A percentile compares a stretch with the other conserved stretches of the same genome.
These are phyloP conservation scores for Coelastrella sp. DNA, from an alignment of 139 green algal species.

Conservation along the genomic window DNA sequence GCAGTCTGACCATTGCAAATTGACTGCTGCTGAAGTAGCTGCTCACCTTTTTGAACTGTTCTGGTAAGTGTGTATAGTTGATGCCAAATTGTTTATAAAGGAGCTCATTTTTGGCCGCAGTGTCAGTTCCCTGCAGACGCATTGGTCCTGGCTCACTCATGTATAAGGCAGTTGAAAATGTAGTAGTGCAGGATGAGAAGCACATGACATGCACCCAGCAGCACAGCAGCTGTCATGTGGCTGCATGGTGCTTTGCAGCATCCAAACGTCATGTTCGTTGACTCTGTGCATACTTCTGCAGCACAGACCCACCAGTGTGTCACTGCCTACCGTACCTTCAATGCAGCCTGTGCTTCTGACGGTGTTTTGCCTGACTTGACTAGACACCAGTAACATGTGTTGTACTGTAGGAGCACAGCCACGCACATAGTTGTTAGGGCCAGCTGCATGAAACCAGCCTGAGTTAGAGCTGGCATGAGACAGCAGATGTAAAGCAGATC, in stretches of 20 bases:
- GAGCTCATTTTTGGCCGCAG: constrained; percentile 94
- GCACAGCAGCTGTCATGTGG: too few relatives aligned
- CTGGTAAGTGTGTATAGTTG: constrained; percentile 92
- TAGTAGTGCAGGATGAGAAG: neutral
- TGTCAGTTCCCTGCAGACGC: constrained; percentile 80
- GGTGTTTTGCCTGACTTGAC: constrained; percentile 73
- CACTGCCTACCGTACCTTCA: constrained; percentile 65
- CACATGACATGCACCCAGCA: neutral
- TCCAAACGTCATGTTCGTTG: neutral
- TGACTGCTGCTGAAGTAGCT: neutral
- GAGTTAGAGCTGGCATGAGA: too few relatives aligned
- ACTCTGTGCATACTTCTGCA: neutral
- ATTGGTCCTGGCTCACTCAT: neutral
- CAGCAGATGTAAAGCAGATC: too few relatives aligned
- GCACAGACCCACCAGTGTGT: too few relatives aligned
- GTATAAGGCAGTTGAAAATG: neutral
- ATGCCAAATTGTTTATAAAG: constrained; percentile 89
- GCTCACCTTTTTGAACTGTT: constrained; percentile 88
- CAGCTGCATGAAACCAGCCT: too few relatives aligned
- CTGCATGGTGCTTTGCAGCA: too few relatives aligned
- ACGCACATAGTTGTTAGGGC: neutral
- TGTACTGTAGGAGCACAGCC: constrained; percentile 84
- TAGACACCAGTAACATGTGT: constrained; percentile 96
- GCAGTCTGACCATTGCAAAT: neutral
- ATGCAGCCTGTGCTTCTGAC: constrained; percentile 70